Evolutionary conservation across 2,329 filamentous ascomycete genomes (phyloP).

Genomic region (Amauroascus verrucosus): DNA sequence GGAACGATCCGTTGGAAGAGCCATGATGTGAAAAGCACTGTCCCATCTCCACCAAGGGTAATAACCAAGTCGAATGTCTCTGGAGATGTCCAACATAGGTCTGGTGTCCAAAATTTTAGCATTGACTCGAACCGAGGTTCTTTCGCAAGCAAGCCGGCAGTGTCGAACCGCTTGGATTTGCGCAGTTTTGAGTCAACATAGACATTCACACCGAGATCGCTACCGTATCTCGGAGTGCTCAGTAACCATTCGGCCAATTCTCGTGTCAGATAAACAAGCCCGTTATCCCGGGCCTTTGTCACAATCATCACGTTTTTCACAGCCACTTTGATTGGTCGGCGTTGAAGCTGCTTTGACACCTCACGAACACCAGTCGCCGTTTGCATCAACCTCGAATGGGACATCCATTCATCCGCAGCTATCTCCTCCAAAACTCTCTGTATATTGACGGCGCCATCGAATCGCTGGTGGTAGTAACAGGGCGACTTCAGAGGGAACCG

Average conservation of each 20-base stretch:
- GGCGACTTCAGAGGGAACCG: constrained; percentile 70
- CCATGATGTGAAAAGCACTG: constrained; percentile 91
- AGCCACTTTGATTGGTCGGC: constrained; percentile 80
- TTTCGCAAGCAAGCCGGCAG: constrained; percentile 58
- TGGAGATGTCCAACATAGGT: constrained; percentile 85
- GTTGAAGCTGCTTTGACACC: constrained; percentile 88
- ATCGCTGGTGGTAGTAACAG: constrained; percentile 95
- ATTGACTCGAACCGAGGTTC: constrained; percentile 69
- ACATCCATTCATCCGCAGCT: constrained; percentile 73
- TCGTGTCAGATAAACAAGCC: constrained; percentile 76
- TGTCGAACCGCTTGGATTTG: constrained; percentile 78
- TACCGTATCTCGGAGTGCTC: constrained; percentile 78
- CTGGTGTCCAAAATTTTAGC: constrained; percentile 92
- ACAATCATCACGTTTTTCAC: constrained; percentile 97
- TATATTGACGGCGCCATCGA: constrained; percentile 91
- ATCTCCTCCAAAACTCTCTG: constrained; percentile 93
- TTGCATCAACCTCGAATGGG: constrained; percentile 86
- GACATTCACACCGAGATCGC: constrained; percentile 83
- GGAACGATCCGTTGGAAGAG: constrained; percentile 93
- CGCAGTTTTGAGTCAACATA: constrained; percentile 95
- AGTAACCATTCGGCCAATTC: constrained; percentile 84
- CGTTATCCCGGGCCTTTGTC: constrained; percentile 93
- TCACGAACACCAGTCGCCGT: constrained; percentile 91
- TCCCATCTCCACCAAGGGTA: constrained; percentile 90
- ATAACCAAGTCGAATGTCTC: constrained; percentile 95